Percentiles rank a stretch among this genome's conserved stretches.
Conservation (phyloP, 805 yeast species). For the Wickerhamiella kurtzmanii region DNA sequence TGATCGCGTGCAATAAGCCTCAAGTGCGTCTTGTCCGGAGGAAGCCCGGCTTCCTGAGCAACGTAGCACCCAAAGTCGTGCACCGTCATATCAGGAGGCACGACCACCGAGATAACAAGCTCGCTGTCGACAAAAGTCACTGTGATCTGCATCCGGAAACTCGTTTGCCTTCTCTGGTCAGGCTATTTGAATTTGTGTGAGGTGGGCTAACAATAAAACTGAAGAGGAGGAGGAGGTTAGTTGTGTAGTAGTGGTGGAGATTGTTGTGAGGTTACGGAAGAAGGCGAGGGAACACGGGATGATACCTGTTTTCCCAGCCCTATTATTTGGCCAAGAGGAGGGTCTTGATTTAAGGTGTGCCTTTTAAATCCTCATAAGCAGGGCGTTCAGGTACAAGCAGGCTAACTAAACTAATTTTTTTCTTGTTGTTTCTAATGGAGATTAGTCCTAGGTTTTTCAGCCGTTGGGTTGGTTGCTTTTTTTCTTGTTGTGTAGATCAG, state of each 20-base stretch:
- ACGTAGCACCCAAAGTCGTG: slow-evolving; percentile 61
- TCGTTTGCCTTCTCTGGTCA: neutral
- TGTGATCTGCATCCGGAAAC: slow-evolving; percentile 37
- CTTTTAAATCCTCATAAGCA: neutral
- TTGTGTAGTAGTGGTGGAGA: neutral
- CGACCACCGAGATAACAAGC: slow-evolving; percentile 42
- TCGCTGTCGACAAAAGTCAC: slow-evolving; percentile 39
- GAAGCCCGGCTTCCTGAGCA: slow-evolving; percentile 52
- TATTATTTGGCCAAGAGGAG: too few species aligned
- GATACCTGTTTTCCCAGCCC: neutral
- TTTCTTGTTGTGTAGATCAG: too few species aligned
- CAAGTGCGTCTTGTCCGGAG: slow-evolving; percentile 29
- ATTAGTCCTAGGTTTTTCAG: too few species aligned
- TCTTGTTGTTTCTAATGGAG: too few species aligned
- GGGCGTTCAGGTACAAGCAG: too few species aligned
- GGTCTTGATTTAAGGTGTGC: too few species aligned
- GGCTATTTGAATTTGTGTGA: too few species aligned
- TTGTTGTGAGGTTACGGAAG: neutral
- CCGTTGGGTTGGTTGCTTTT: too few species aligned
- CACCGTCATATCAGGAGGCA: slow-evolving; percentile 49
- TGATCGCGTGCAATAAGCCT: slow-evolving; percentile 37
- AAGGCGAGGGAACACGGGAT: neutral
- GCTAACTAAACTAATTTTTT: too few species aligned
- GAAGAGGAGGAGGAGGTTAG: neutral
- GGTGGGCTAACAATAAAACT: too few species aligned